A percentile compares a stretch with the other conserved stretches of the same genome.
These are phyloP conservation scores for Cladosporium sp. DNA, from an alignment of 2,329 filamentous ascomycete genomes.

Conservation along the genomic window DNA sequence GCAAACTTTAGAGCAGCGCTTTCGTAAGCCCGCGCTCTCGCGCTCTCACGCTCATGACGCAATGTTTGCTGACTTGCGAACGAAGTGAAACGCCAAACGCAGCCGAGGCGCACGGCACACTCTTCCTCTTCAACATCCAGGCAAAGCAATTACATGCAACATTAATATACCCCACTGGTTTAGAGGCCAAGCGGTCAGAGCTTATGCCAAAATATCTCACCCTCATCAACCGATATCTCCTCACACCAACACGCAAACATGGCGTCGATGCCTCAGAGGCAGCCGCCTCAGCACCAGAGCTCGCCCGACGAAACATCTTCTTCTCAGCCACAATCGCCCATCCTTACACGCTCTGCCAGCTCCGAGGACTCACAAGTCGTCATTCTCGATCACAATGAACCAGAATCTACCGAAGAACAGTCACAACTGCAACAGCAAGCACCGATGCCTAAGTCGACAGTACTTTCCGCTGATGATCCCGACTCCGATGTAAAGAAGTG, in stretches of 20 bases:
- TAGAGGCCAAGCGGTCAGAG: neutral
- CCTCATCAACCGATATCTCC: neutral
- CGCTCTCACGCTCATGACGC: neutral
- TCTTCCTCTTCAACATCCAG: neutral
- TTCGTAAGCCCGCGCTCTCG: too few species aligned
- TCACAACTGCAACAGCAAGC: constrained; percentile 14
- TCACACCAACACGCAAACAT: constrained; percentile 2
- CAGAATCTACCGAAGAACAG: neutral
- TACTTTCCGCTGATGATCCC: constrained; percentile 28
- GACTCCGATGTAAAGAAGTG: constrained; percentile 54
- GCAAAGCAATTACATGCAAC: neutral
- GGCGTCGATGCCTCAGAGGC: constrained; percentile 25
- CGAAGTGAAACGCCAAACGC: neutral
- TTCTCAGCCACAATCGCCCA: constrained; percentile 24
- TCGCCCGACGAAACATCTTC: constrained; percentile 26
- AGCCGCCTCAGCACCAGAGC: constrained; percentile 38
- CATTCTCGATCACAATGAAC: constrained; percentile 40
- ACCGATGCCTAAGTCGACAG: constrained; percentile 23
- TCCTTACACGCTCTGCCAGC: constrained; percentile 39
- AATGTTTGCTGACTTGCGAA: neutral
- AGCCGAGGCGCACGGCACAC: neutral
- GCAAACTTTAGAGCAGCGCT: too few species aligned
- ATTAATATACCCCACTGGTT: neutral
- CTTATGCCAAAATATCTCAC: neutral
- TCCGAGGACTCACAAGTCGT: constrained; percentile 50